Percentiles rank a stretch among this genome's conserved stretches.
Conservation (phyloP, 176 grass and related monocot species). For the Ensete glaucum region DNA sequence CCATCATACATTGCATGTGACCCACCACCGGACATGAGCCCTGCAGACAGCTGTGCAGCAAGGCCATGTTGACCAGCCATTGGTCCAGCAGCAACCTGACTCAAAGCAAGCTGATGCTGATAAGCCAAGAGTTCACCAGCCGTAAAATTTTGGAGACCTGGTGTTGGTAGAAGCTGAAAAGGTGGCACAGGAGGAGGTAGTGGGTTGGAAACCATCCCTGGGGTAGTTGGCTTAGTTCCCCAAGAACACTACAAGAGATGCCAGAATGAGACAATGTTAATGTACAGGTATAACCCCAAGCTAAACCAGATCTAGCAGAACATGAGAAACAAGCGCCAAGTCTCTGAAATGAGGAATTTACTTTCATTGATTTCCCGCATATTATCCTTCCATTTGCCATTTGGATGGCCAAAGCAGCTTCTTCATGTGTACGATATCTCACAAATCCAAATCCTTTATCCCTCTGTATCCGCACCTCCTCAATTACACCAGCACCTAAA, state of each 20-base stretch:
- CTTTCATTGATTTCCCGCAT: constrained; percentile 64
- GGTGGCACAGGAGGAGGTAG: constrained; percentile 46
- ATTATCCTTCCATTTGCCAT: constrained; percentile 65
- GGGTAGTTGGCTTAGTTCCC: constrained; percentile 70
- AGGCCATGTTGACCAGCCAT: constrained; percentile 59
- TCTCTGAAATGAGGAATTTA: constrained; percentile 20
- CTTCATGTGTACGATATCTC: constrained; percentile 60
- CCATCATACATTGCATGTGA: constrained; percentile 63
- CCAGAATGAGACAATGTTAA: background rate
- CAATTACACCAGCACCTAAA: constrained; percentile 61
- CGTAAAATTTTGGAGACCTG: constrained; percentile 48
- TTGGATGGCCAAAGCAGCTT: constrained; percentile 74
- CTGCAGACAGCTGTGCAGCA: constrained; percentile 49
- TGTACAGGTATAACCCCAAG: background rate
- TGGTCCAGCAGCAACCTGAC: constrained; percentile 44
- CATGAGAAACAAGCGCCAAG: constrained; percentile 3
- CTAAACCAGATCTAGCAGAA: background rate
- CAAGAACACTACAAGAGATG: constrained; percentile 55
- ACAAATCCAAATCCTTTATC: constrained; percentile 90
- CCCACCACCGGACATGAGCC: constrained; percentile 44
- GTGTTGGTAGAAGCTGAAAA: constrained; percentile 47
- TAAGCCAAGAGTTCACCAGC: constrained; percentile 56
- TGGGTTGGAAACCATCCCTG: constrained; percentile 58
- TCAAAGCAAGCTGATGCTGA: constrained; percentile 60
- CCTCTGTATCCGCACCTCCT: constrained; percentile 69